Base-by-base conservation (phyloP, 2,329 filamentous ascomycete species). In the Fonsecaea erecta region DNA sequence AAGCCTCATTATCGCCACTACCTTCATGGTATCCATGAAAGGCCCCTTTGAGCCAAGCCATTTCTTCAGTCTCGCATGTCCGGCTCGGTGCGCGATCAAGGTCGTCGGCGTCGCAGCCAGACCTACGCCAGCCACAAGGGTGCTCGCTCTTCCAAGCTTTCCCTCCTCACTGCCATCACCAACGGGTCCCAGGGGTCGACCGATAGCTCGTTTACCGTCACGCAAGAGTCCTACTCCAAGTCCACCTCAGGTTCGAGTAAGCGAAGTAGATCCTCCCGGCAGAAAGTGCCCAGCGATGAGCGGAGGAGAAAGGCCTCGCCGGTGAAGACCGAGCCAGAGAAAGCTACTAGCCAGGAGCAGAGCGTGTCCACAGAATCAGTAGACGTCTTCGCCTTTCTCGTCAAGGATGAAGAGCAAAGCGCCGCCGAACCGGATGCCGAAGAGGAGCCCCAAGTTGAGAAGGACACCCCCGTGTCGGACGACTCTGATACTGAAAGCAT, bases 101-200 rank as follows among this genome's bases (percentile, higher is more conserved):
- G 68, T 57, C 66, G 67, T 55, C 64, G 69, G 58, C 67, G 67
- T 56, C 69, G 67, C 58, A 69, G 67, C 58, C 58, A 66, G 37
- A 59, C 62, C 57, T 65, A 66, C 56, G 65, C 67, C 43, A 65
- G 67, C 48, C 66, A 66, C 65, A 70, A 67, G 58, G 60, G 68
- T 35, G 65, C 67, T 54, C 69, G 68, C 26, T 68, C 68, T 43
- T 73, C 70, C 54, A 71, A 71, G 53, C 30, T 71, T 12, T 71
- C 70, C 28, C 69, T 73, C 24, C 66, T 72, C 28, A 70, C 71
- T 35, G 68, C 70, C 34, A 64, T 71, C 46, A 71, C 71, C 8
- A 63, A 48, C 37, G 56, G 35, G 9, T 70, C 70, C 32, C 57
- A 52, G 52, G 70, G 70, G 24, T 73, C 71, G 11, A 68, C 68